phyloP scores from a whole-genome alignment of 106 monocot species.

The Dactylorhiza incarnata region DNA sequence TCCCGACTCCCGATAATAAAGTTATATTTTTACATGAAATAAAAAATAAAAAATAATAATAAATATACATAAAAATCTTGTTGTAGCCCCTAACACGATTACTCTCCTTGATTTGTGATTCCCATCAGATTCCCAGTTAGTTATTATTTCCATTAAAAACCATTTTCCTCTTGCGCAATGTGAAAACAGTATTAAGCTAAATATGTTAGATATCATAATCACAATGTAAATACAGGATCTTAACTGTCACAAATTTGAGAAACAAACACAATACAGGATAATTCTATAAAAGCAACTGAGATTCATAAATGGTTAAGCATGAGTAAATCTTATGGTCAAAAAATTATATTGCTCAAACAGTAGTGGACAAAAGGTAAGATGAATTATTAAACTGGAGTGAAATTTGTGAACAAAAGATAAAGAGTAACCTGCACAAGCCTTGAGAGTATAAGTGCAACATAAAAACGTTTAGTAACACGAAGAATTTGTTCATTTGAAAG shows the following conservation, averaged over 20 bases:
- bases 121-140: too few relatives aligned
- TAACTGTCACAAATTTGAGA: not conserved
- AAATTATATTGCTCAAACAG: not conserved
- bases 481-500: conserved; percentile 43
- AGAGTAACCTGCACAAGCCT: conserved; percentile 82
- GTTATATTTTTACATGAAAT: too few relatives aligned
- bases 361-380: not conserved
- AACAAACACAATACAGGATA: not conserved
- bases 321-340: not conserved
- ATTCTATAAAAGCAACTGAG: not conserved
- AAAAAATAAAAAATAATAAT: too few relatives aligned
- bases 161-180: too few relatives aligned
- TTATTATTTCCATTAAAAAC: not conserved
- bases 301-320: not conserved
- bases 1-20: too few relatives aligned
- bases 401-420: too few relatives aligned
- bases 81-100: too few relatives aligned
- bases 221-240: not conserved
- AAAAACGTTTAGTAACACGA: conserved; percentile 86
- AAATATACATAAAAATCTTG: too few relatives aligned
- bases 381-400: not conserved
- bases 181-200: not conserved
- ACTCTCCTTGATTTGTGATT: too few relatives aligned
- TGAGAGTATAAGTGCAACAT: conserved; percentile 91
- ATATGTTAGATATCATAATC: not conserved